Conservation (phyloP, 2,329 filamentous ascomycete genomes). For the Aspergillus japonicus region DNA sequence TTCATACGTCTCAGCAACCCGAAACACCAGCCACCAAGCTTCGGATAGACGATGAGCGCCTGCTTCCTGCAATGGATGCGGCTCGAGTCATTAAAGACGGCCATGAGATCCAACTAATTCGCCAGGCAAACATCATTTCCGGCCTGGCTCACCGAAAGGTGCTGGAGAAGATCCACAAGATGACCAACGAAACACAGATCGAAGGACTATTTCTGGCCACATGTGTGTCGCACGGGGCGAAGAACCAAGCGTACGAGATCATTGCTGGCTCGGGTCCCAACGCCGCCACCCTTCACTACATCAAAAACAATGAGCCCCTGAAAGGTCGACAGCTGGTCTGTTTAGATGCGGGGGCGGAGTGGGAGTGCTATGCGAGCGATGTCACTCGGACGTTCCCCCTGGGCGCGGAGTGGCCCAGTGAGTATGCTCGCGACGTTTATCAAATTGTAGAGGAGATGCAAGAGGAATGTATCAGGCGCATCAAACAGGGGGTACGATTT, state of each 20-base stretch:
- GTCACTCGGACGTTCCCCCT: slow-evolving; percentile 88
- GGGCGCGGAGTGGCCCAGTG: slow-evolving; percentile 58
- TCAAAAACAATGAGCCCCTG: slow-evolving; percentile 71
- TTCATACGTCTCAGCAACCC: slow-evolving; percentile 39
- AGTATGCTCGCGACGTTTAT: slow-evolving; percentile 73
- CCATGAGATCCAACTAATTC: slow-evolving; percentile 71
- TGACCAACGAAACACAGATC: slow-evolving; percentile 76
- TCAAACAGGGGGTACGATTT: slow-evolving; percentile 74
- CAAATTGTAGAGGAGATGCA: slow-evolving; percentile 87
- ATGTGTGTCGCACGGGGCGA: slow-evolving; percentile 72
- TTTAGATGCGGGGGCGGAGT: slow-evolving; percentile 80
- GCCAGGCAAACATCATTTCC: slow-evolving; percentile 69
- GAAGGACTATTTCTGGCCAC: slow-evolving; percentile 76
- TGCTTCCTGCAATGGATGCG: slow-evolving; percentile 61
- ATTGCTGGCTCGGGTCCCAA: slow-evolving; percentile 80
- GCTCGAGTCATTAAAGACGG: slow-evolving; percentile 70
- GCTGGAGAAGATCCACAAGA: slow-evolving; percentile 60
- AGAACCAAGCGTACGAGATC: slow-evolving; percentile 81
- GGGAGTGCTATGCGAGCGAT: slow-evolving; percentile 68
- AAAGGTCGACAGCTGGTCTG: slow-evolving; percentile 73
- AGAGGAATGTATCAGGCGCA: slow-evolving; percentile 67
- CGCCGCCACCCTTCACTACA: slow-evolving; percentile 84
- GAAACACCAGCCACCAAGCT: slow-evolving; percentile 19
- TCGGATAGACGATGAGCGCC: slow-evolving; percentile 27
- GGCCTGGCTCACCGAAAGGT: slow-evolving; percentile 65